A percentile compares a stretch with the other conserved stretches of the same genome.
Evolutionary conservation across 2,329 filamentous ascomycete species (phyloP).

Genomic region (Paradendryphiella salina): DNA sequence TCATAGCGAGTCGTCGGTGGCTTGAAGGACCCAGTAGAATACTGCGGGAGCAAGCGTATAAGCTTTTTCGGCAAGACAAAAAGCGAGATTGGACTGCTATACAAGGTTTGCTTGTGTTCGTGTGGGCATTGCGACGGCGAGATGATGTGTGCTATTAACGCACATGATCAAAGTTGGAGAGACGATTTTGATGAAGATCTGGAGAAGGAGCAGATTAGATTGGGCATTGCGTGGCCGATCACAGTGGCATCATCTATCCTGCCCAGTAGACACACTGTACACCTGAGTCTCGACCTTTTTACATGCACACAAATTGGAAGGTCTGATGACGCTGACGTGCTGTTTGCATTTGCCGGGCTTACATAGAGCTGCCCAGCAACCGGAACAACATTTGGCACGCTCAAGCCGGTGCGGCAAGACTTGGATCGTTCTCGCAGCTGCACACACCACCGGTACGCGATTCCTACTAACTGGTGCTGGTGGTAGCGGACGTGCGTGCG

Average conservation of each 20-base stretch:
- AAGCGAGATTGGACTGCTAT: conserved; percentile 1
- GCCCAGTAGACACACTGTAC: neutral
- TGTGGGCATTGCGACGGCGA: conserved; percentile 1
- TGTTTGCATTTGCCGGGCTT: conserved; percentile 1
- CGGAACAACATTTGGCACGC: neutral
- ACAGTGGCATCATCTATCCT: neutral
- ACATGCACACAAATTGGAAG: conserved; percentile 4
- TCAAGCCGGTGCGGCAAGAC: conserved; percentile 1
- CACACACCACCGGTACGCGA: conserved; percentile 12
- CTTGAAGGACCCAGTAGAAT: conserved; percentile 1
- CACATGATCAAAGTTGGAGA: neutral
- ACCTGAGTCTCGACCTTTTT: neutral
- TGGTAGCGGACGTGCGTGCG: conserved; percentile 9
- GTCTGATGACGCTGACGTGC: neutral
- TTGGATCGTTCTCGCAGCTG: conserved; percentile 3
- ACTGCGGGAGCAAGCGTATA: conserved; percentile 9
- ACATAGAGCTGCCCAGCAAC: no score
- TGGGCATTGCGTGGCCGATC: neutral
- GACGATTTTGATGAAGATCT: neutral
- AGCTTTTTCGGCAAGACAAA: conserved; percentile 10
- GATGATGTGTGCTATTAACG: neutral
- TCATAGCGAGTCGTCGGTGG: conserved; percentile 1
- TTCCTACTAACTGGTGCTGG: conserved; percentile 9
- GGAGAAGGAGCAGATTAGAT: neutral
- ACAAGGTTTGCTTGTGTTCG: conserved; percentile 4